Evolutionary conservation across 2,329 filamentous ascomycete species (phyloP), one percentile per base, ranked within the genome.

Genomic region (Tolypocladium nubicola): DNA sequence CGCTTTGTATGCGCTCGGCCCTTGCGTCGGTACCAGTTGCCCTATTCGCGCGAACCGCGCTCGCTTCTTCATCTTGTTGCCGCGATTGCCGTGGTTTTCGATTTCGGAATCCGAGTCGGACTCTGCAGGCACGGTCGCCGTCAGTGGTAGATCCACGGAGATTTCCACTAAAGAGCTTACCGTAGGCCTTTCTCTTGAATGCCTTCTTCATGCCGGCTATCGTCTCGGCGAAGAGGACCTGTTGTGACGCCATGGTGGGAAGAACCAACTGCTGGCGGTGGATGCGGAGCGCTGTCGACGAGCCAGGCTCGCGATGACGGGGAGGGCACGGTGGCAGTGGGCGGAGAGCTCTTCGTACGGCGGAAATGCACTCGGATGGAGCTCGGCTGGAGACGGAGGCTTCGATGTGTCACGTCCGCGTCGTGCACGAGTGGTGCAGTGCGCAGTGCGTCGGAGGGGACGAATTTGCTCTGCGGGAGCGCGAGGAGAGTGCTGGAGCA

Each of bases 81-180:
- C 88, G 67, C 88, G 85, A 71, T 91, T 91, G 58, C 84, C 87
- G 64, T 81, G 82, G 64, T 81, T 79, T 59, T 85, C 80, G 64
- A 90, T 85, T 56, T 84, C 81, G 59, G 85, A 84, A 70, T 93
- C 89, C 58, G 87, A 89, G 69, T 92, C 89, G 64, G 86, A 89
- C 61, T 90, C 89, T 91, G 72, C 43, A 57, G 56, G 52, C 57
- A 62, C 52, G 52, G 60, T 43, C 52, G 57, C 43, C 52, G 66
- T 66, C 60, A 67, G 63, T 58, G 33, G n/a, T 8, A 30, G 35
- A 56, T 37, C n/a, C 54, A 53, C 59, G 5, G 37, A 57, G 52
- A 43, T 47, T 33, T 54, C 55, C 55, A 50, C 56, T 56, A n/a
- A 8, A 53, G 47, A 45, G 53, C 64, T 53, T 71, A 85, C 84